Conservation (phyloP, 2,329 filamentous ascomycete species). For the Hymenoscyphus salicellus region DNA sequence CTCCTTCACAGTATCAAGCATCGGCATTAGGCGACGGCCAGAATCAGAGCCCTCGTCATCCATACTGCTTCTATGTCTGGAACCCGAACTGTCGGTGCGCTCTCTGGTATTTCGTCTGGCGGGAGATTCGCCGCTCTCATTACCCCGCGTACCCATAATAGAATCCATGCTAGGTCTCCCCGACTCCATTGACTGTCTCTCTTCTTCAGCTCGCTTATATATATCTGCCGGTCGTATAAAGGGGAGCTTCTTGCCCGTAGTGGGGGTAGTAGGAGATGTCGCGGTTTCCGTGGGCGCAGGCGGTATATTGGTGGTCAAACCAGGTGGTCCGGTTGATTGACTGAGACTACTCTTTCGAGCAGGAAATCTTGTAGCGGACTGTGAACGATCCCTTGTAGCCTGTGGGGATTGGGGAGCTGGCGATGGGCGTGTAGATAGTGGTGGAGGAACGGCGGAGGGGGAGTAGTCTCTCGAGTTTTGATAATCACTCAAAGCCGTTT, state of each 20-base stretch:
- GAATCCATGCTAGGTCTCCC: slow-evolving; percentile 56
- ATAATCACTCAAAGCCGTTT: slow-evolving; percentile 33
- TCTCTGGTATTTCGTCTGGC: slow-evolving; percentile 24
- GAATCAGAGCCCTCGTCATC: slow-evolving; percentile 40
- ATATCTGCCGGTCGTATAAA: slow-evolving; percentile 75
- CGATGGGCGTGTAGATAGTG: slow-evolving; percentile 44
- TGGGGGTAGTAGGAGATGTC: slow-evolving; percentile 36
- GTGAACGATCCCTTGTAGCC: slow-evolving; percentile 24
- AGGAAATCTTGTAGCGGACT: slow-evolving; percentile 48
- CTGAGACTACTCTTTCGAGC: slow-evolving; percentile 61
- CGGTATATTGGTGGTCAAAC: slow-evolving; percentile 3
- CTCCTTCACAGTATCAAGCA: slow-evolving; percentile 54
- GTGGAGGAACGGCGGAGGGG: slow-evolving; percentile 50
- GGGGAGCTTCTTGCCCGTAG: slow-evolving; percentile 50
- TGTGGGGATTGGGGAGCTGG: slow-evolving; percentile 40
- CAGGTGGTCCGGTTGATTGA: slow-evolving; percentile 40
- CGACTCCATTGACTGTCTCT: slow-evolving; percentile 57
- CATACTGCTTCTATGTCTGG: slow-evolving; percentile 21
- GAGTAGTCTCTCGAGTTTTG: slow-evolving; percentile 48
- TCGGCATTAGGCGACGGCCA: slow-evolving; percentile 40
- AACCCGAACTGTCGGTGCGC: slow-evolving; percentile 21
- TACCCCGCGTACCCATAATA: slow-evolving; percentile 33
- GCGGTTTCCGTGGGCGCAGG: slow-evolving; percentile 40
- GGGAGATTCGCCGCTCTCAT: slow-evolving; percentile 31
- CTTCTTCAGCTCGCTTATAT: slow-evolving; percentile 69